phyloP scores from a whole-genome alignment of 2,329 filamentous ascomycete species.

The Drechslerella dactyloides region DNA sequence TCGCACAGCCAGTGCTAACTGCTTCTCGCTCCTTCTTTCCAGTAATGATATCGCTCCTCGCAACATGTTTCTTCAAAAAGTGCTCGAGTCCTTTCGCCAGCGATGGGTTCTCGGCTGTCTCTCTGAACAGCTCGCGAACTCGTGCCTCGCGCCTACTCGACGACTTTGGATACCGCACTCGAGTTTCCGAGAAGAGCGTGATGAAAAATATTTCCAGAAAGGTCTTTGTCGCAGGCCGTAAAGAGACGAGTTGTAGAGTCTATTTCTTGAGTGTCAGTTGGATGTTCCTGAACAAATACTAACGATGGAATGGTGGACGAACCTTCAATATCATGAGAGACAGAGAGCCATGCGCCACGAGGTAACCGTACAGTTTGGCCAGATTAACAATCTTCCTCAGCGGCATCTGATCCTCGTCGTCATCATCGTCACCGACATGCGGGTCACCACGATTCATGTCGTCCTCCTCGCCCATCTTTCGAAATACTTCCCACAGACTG shows the following conservation, averaged over 20 bases:
- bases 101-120: slow-evolving; percentile 68
- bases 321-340: slow-evolving; percentile 62
- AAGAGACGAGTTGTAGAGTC: slow-evolving; percentile 76
- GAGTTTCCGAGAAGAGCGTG: slow-evolving; percentile 65
- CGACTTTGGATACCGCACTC: slow-evolving; percentile 51
- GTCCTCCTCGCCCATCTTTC: slow-evolving; percentile 79
- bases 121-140: slow-evolving; percentile 71
- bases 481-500: slow-evolving; percentile 83
- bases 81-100: slow-evolving; percentile 77
- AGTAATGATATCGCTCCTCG: slow-evolving; percentile 60
- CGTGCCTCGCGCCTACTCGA: slow-evolving; percentile 64
- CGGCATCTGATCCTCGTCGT: slow-evolving; percentile 59
- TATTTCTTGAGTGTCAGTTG: slow-evolving; percentile 55
- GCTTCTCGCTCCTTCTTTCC: slow-evolving; percentile 62
- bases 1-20: slow-evolving; percentile 62
- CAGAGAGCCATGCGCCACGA: slow-evolving; percentile 68
- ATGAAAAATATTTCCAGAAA: slow-evolving; percentile 84
- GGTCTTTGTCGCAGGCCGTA: slow-evolving; percentile 75
- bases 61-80: slow-evolving; percentile 76
- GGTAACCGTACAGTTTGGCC: slow-evolving; percentile 69
- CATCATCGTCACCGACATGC: slow-evolving; percentile 64
- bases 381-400: slow-evolving; percentile 70
- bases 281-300: not conserved
- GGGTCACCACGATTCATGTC: slow-evolving; percentile 70
- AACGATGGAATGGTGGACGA: slow-evolving; percentile 56